Percentiles rank a stretch among this genome's conserved stretches.
Conservation (phyloP, 495 filamentous ascomycete genomes). For the Xylaria palmicola region DNA sequence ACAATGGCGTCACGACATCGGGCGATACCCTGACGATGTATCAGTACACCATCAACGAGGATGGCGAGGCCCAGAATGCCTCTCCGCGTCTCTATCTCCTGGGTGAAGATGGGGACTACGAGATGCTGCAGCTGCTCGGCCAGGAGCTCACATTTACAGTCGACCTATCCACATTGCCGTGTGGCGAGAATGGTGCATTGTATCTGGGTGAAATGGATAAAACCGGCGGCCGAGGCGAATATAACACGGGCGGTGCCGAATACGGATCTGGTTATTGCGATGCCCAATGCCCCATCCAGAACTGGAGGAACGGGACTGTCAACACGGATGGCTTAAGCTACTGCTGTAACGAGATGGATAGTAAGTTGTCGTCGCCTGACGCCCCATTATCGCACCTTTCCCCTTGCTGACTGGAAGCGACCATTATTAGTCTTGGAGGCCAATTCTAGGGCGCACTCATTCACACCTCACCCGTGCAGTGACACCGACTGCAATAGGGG, state of each 20-base stretch:
- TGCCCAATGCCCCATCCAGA: conserved; percentile 64
- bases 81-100: conserved; percentile 64
- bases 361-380: background rate
- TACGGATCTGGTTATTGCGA: conserved; percentile 81
- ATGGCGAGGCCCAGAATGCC: conserved; percentile 41
- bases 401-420: background rate
- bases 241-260: conserved; percentile 66
- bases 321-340: conserved; percentile 57
- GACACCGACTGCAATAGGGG: conserved; percentile 37
- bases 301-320: conserved; percentile 67
- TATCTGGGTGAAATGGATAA: conserved; percentile 67
- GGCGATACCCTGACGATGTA: conserved; percentile 56
- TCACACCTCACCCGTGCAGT: conserved; percentile 65
- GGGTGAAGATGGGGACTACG: conserved; percentile 50
- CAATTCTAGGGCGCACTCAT: conserved; percentile 58
- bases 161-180: conserved; percentile 62
- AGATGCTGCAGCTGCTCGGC: conserved; percentile 58
- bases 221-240: conserved; percentile 55
- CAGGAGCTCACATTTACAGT: conserved; percentile 70
- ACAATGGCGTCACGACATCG: conserved; percentile 56
- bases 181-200: conserved; percentile 70
- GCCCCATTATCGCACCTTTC: conserved; percentile 24
- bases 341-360: conserved; percentile 72
- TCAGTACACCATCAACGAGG: conserved; percentile 50
- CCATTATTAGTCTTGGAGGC: conserved; percentile 59